Conservation (phyloP, 2,329 filamentous ascomycete genomes). For the Alternaria burnsii region DNA sequence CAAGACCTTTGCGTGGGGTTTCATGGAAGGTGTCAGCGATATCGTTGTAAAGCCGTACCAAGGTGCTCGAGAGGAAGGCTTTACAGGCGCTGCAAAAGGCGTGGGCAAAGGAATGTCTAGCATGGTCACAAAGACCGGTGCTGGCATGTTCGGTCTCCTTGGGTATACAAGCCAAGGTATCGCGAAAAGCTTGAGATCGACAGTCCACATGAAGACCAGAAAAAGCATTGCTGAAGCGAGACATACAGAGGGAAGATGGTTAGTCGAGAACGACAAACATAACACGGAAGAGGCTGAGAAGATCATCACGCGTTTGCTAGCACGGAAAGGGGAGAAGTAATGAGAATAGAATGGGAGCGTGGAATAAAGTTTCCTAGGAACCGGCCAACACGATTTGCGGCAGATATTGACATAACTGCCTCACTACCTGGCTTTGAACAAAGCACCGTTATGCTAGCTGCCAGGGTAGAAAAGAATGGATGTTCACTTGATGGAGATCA, state of each 20-base stretch:
- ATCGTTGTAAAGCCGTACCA: constrained; percentile 76
- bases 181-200: background rate
- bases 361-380: too few species aligned
- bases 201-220: background rate
- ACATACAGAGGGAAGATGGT: background rate
- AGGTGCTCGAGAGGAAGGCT: constrained; percentile 69
- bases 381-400: too few species aligned
- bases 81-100: constrained; percentile 62
- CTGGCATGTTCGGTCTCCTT: constrained; percentile 25
- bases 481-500: too few species aligned
- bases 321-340: background rate
- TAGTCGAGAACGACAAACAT: background rate
- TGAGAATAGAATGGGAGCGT: background rate
- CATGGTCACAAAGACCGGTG: constrained; percentile 21
- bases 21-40: constrained; percentile 80
- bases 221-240: background rate
- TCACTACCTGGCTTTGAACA: too few species aligned
- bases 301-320: background rate
- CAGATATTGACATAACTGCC: too few species aligned
- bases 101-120: constrained; percentile 43
- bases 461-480: too few species aligned
- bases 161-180: constrained; percentile 21
- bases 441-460: too few species aligned
- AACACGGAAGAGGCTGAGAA: background rate
- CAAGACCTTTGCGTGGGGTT: constrained; percentile 74